Conservation (phyloP, 306 rosid genomes). For the Fragaria ananassa region DNA sequence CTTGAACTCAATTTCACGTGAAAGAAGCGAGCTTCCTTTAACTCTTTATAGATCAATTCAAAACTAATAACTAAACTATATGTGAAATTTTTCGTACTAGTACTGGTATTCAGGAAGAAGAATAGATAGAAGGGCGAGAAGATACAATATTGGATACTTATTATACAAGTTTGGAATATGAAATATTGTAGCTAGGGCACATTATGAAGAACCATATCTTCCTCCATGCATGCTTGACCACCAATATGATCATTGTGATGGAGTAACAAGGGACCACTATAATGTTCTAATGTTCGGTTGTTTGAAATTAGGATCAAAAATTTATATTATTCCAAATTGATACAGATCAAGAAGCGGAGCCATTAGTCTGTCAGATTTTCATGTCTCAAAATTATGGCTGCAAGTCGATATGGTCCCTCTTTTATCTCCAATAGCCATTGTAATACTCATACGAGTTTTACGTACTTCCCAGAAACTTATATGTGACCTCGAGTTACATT, state of each 20-base stretch:
- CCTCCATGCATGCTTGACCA: constrained; percentile 17
- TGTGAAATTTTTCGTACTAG: too few relatives aligned
- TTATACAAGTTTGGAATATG: not conserved
- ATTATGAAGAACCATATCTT: constrained; percentile 4
- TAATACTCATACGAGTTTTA: not conserved
- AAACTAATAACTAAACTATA: too few relatives aligned
- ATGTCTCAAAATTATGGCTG: constrained; percentile 4
- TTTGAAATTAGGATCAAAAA: constrained; percentile 16
- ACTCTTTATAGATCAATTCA: too few relatives aligned
- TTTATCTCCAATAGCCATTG: not conserved
- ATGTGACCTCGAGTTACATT: not conserved
- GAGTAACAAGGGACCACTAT: constrained; percentile 4
- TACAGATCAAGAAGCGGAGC: constrained; percentile 13
- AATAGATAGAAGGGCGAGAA: too few relatives aligned
- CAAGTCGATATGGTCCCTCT: constrained; percentile 1
- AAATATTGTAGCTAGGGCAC: not conserved
- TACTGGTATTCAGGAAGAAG: too few relatives aligned
- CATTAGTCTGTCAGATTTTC: constrained; percentile 5
- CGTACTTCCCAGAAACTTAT: not conserved
- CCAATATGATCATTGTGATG: not conserved
- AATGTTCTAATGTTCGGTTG: constrained; percentile 18
- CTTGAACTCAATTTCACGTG: too few relatives aligned
- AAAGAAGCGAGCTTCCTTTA: too few relatives aligned
- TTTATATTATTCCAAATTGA: not conserved
- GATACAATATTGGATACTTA: too few relatives aligned